Evolutionary conservation across 331 rosid genomes (phyloP), one percentile per base, ranked within the genome.

Genomic region (Erythrophleum ivorense): DNA sequence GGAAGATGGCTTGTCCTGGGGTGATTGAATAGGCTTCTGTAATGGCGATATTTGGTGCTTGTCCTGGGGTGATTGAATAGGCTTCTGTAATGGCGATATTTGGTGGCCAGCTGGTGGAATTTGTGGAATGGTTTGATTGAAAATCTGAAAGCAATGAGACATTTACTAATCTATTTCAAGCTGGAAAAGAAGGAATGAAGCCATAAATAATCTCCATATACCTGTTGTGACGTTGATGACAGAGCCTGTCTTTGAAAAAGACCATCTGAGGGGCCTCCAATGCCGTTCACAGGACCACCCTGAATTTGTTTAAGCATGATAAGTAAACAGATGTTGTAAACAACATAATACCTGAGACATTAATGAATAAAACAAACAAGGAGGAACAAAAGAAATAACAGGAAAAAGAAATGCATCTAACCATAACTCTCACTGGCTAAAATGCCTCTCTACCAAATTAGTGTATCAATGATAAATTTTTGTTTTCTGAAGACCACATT

Each of bases 1-100:
- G 60, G 95, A 76, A 78, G 94, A 87, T 66, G 91, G 93, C 78
- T 91, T 72, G 70, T 89, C 90, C 89, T 89, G n/a, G n/a, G n/a
- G n/a, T n/a, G n/a, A n/a, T n/a, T n/a, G n/a, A n/a, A n/a, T n/a
- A n/a, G n/a, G n/a, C n/a, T n/a, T n/a, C n/a, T n/a, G n/a, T n/a
- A n/a, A n/a, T n/a, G n/a, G n/a, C n/a, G n/a, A n/a, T n/a, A n/a
- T n/a, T n/a, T n/a, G n/a, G n/a, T n/a, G n/a, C n/a, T n/a, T n/a
- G n/a, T n/a, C n/a, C n/a, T n/a, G 95, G 50, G 98, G 92, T 79
- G 97, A 89, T 75, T 83, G 97, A 81, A 82, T 57, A 75, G 86
- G 82, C 77, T 92, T 96, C 81, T 86, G 92, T 77, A 85, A 70
- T 80, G 93, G 92, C 58, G 94, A 87, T 71, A 80, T 81, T 78